These are phyloP conservation scores for Fennellomyces sp. DNA, from an alignment of 371 early-diverging fungal species.

Conservation along the genomic window DNA sequence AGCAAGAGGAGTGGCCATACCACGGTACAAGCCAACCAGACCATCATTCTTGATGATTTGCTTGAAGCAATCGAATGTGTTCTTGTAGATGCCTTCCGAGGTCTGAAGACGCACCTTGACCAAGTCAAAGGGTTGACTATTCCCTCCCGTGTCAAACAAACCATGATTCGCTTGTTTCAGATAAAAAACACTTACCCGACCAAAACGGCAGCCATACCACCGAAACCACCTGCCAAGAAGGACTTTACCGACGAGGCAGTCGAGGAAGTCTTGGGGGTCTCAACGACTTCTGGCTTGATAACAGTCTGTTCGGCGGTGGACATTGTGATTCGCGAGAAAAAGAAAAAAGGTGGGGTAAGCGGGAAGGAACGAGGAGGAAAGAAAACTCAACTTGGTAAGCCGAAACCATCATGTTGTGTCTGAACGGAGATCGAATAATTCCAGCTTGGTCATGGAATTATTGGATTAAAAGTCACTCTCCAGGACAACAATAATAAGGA, in stretches of 20 bases:
- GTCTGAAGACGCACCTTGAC: constrained; percentile 96
- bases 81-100: constrained; percentile 79
- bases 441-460: no score
- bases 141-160: neutral
- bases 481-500: no score
- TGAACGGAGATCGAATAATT: no score
- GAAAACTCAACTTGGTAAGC: no score
- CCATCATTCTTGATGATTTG: constrained; percentile 91
- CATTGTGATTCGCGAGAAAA: constrained; percentile 4
- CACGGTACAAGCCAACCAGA: constrained; percentile 90
- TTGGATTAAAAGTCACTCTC: no score
- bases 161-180: neutral
- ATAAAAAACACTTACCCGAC: constrained; percentile 53
- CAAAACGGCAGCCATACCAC: constrained; percentile 81
- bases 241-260: constrained; percentile 75
- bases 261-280: constrained; percentile 9
- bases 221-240: constrained; percentile 94
- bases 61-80: constrained; percentile 87
- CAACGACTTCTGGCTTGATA: constrained; percentile 9
- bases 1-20: constrained; percentile 90
- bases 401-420: no score
- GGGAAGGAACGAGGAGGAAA: no score
- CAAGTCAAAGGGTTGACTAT: constrained; percentile 81
- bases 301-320: constrained; percentile 4
- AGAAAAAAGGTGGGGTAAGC: no score